Percentiles rank a stretch among this genome's conserved stretches.
Conservation (phyloP, 1,284 basidiomycete genomes). For the Apiotrichum akiyoshidainum region DNA sequence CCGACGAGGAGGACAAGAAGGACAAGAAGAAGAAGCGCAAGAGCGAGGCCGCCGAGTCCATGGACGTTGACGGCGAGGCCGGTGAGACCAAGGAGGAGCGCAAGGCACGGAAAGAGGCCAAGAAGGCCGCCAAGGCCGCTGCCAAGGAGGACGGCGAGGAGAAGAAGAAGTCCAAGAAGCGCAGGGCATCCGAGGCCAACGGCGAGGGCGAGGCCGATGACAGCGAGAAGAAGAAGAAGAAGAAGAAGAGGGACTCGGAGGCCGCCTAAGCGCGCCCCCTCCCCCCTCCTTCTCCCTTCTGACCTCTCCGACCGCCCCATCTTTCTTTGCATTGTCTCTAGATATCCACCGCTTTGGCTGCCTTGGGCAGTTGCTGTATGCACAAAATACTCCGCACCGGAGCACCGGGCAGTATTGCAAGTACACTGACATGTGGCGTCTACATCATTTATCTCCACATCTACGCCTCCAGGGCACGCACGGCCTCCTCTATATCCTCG, state of each 20-base stretch:
- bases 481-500: no score
- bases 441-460: no score
- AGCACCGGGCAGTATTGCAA: no score
- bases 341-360: conserved; percentile 6
- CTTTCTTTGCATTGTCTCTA: conserved; percentile 10
- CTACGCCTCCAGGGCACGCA: no score
- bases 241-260: conserved; percentile 61
- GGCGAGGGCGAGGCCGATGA: conserved; percentile 54
- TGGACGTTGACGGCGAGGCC: conserved; percentile 50
- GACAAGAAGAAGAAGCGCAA: conserved; percentile 67
- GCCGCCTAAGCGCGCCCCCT: conserved; percentile 3
- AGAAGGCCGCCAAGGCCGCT: conserved; percentile 40
- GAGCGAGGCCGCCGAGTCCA: conserved; percentile 56
- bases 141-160: conserved; percentile 19
- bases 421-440: no score
- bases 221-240: conserved; percentile 57
- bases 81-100: conserved; percentile 52
- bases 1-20: conserved; percentile 65
- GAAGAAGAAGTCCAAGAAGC: conserved; percentile 54
- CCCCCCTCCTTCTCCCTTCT: not conserved
- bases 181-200: conserved; percentile 45
- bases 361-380: conserved; percentile 6
- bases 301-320: not conserved
- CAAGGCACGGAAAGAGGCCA: conserved; percentile 62
- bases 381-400: conserved; percentile 7